Evolutionary conservation across 805 yeast species (phyloP).

Genomic region (Candida tallmaniae): DNA sequence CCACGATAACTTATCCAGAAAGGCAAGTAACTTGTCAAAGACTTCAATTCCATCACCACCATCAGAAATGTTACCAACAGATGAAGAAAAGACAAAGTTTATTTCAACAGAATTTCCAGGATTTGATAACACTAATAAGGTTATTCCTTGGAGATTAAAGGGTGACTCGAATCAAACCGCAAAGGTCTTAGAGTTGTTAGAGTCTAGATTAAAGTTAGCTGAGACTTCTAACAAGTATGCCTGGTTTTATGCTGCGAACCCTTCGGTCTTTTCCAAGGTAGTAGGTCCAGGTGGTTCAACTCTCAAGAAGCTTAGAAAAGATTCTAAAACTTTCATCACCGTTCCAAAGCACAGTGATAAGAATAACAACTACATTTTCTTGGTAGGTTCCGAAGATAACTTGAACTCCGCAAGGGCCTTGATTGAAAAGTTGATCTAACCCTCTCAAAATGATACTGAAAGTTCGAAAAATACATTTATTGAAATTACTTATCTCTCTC

Average conservation of each 20-base stretch:
- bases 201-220: conserved; percentile 46
- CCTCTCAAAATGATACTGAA: neutral
- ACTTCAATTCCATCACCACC: conserved; percentile 44
- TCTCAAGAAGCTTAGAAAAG: conserved; percentile 55
- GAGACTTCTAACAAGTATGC: conserved; percentile 46
- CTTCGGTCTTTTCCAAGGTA: conserved; percentile 53
- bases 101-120: conserved; percentile 29
- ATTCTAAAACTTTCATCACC: conserved; percentile 53
- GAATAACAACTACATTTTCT: conserved; percentile 47
- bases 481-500: neutral
- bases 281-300: conserved; percentile 77
- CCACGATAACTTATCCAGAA: conserved; percentile 48
- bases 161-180: conserved; percentile 48
- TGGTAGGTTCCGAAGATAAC: conserved; percentile 57
- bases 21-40: conserved; percentile 48
- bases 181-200: conserved; percentile 49
- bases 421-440: conserved; percentile 13
- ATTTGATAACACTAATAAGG: conserved; percentile 11
- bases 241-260: conserved; percentile 56
- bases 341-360: conserved; percentile 60
- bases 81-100: conserved; percentile 38
- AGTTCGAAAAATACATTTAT: too few relatives aligned
- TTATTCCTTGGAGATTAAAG: conserved; percentile 65
- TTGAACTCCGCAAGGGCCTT: conserved; percentile 32
- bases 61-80: conserved; percentile 40